A percentile compares a stretch with the other conserved stretches of the same genome.
Evolutionary conservation across 2,329 filamentous ascomycete genomes (phyloP).

Genomic region (Daldinia sp.): DNA sequence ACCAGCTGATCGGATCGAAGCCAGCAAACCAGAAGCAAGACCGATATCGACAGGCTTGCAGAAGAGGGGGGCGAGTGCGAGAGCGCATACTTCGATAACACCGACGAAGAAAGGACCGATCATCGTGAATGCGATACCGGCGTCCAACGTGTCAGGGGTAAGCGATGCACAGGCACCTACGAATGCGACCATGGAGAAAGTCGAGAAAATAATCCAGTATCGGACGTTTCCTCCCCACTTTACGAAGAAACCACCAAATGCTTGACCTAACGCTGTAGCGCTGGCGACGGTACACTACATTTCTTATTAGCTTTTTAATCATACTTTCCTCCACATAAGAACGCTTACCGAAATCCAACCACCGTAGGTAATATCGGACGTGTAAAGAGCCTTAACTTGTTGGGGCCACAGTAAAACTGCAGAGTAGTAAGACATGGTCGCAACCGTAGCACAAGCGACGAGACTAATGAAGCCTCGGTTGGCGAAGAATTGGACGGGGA

Average conservation of each 20-base stretch:
- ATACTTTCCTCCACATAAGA: background rate
- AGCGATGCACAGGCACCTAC: slow-evolving; percentile 48
- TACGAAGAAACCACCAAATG: slow-evolving; percentile 46
- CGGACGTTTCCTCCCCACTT: slow-evolving; percentile 49
- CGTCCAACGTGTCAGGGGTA: slow-evolving; percentile 45
- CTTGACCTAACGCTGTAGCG: slow-evolving; percentile 48
- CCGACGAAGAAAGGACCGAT: slow-evolving; percentile 50
- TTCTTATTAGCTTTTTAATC: slow-evolving; percentile 11
- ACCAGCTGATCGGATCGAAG: slow-evolving; percentile 51
- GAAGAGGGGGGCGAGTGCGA: slow-evolving; percentile 50
- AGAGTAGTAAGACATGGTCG: slow-evolving; percentile 47
- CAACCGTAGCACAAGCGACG: slow-evolving; percentile 49
- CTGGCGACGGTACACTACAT: slow-evolving; percentile 47
- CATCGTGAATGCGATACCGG: slow-evolving; percentile 48
- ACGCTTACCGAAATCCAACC: slow-evolving; percentile 48
- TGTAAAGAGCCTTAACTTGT: slow-evolving; percentile 48
- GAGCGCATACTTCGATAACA: slow-evolving; percentile 48
- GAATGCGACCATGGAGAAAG: slow-evolving; percentile 50
- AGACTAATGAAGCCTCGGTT: slow-evolving; percentile 50
- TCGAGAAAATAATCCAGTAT: slow-evolving; percentile 50
- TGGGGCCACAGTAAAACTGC: slow-evolving; percentile 50
- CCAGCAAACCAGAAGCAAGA: slow-evolving; percentile 51
- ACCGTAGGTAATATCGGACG: slow-evolving; percentile 47
- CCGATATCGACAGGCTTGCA: slow-evolving; percentile 52
- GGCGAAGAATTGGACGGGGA: slow-evolving; percentile 50